Percentiles rank a stretch among this genome's conserved stretches.
These are phyloP conservation scores for Tylopilus intermedius DNA, from an alignment of 768 basidiomycete genomes.

Conservation along the genomic window DNA sequence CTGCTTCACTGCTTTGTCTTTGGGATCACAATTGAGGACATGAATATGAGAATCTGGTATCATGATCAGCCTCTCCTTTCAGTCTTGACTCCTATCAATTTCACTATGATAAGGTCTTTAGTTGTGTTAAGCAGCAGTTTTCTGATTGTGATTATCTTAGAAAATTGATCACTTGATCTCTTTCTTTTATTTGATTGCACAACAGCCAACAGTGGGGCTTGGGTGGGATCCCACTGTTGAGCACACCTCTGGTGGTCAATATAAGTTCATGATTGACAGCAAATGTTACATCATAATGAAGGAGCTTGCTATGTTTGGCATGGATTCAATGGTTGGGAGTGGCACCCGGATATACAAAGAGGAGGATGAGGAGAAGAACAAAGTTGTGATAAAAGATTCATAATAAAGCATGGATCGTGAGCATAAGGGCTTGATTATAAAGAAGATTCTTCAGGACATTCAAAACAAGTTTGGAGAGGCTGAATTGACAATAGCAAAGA, in stretches of 20 bases:
- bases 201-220: not conserved
- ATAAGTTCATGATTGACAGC: not conserved
- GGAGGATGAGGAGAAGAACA: not conserved
- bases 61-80: not conserved
- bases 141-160: not conserved
- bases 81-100: not conserved
- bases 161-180: not conserved
- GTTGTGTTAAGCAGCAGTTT: not conserved
- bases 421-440: not conserved
- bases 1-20: conserved; percentile 15
- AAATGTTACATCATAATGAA: not conserved
- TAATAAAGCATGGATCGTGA: not conserved
- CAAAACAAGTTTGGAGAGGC: not conserved
- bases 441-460: not conserved
- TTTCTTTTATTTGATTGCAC: conserved; percentile 8
- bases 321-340: not conserved
- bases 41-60: conserved; percentile 26
- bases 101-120: not conserved
- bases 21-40: conserved; percentile 28
- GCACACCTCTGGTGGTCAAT: not conserved
- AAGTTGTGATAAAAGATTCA: not conserved
- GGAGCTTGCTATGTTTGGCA: not conserved
- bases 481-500: not conserved
- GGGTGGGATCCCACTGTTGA: conserved; percentile 1
- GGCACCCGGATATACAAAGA: not conserved